phyloP scores from a whole-genome alignment of 2,329 filamentous ascomycete species.

The Huntiella abstrusa region DNA sequence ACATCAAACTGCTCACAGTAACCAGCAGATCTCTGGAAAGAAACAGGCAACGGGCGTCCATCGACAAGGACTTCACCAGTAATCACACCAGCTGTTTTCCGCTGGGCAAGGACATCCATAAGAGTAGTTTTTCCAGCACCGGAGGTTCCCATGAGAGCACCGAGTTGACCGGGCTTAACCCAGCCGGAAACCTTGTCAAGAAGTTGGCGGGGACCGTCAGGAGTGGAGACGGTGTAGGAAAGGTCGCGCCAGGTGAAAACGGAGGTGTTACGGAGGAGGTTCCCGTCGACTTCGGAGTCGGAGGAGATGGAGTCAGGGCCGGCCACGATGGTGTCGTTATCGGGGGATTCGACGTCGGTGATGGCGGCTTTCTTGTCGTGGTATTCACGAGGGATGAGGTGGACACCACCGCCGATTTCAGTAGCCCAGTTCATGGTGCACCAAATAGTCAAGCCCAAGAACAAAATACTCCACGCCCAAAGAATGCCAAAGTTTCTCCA shows the following conservation, averaged over 20 bases:
- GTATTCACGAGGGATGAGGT: constrained; percentile 45
- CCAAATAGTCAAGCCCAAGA: constrained; percentile 15
- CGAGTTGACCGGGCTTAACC: constrained; percentile 60
- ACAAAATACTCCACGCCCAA: constrained; percentile 22
- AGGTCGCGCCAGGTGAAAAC: constrained; percentile 61
- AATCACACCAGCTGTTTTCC: constrained; percentile 62
- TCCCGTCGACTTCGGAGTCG: constrained; percentile 3
- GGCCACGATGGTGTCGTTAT: constrained; percentile 2
- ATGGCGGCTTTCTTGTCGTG: too few species aligned
- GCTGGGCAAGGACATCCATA: constrained; percentile 62
- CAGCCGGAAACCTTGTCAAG: constrained; percentile 68
- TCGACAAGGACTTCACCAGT: constrained; percentile 59
- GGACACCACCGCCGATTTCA: constrained; percentile 30
- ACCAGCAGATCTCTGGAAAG: constrained; percentile 61
- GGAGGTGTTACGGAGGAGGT: constrained; percentile 42
- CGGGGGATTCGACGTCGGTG: constrained; percentile 26
- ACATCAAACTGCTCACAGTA: constrained; percentile 72
- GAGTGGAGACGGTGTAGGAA: constrained; percentile 44
- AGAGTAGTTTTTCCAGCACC: constrained; percentile 74
- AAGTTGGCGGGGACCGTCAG: constrained; percentile 41
- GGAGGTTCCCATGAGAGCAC: constrained; percentile 63
- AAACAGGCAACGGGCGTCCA: constrained; percentile 48
- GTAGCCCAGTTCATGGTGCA: constrained; percentile 37
- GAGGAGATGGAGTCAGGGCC: constrained; percentile 3
- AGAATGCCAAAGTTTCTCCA: constrained; percentile 4